Base-by-base conservation (phyloP, 2,329 filamentous ascomycete genomes). In the Aspergillus sp. region DNA sequence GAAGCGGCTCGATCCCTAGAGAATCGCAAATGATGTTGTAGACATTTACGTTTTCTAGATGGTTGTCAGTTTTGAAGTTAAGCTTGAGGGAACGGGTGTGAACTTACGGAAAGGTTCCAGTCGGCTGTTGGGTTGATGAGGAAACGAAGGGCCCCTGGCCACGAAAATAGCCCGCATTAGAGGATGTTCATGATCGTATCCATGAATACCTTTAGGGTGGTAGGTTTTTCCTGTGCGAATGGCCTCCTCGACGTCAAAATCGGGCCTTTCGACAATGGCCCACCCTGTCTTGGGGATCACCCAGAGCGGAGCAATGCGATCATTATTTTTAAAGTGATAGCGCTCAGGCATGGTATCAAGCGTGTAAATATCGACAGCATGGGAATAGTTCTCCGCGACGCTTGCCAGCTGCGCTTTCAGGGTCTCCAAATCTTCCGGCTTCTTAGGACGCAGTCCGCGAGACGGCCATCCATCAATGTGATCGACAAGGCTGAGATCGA, bases 101-200 rank as follows among this genome's bases (percentile, higher is more conserved):
- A n/a, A 79, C 86, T 79, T 78, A 90, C 88, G 90, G 64, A 97
- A 97, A 4, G 77, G 74, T 29, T 87, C 81, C 29, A 97, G 68
- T 50, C 83, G 79, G 64, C 87, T 94, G 56, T 93, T 90, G 0
- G 87, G 82, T 33, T 79, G 71, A 57, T 96, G 90, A 0, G 89
- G 88, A 61, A 98, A 98, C 0, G 91, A 90, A 4, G 93, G 93
- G 0, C 93, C 93, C 33, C 88, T 77, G 1, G 93, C 93, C 39
- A 97, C 77, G 57, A 98, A 98, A 35, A 98, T 94, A 0, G 93
- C 91, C 33, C 93, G 77, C 93, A 98, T 98, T 36, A 98, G 74
- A 0, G 91, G 90, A 62, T 98, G 85, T 58, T 95, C 85, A 58
- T 95, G 85, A 62, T 98, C 93, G 61, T 97, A 98, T 2, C 93